Base-by-base conservation (phyloP, 768 basidiomycete species). In the Peribolospora kevripleyi region DNA sequence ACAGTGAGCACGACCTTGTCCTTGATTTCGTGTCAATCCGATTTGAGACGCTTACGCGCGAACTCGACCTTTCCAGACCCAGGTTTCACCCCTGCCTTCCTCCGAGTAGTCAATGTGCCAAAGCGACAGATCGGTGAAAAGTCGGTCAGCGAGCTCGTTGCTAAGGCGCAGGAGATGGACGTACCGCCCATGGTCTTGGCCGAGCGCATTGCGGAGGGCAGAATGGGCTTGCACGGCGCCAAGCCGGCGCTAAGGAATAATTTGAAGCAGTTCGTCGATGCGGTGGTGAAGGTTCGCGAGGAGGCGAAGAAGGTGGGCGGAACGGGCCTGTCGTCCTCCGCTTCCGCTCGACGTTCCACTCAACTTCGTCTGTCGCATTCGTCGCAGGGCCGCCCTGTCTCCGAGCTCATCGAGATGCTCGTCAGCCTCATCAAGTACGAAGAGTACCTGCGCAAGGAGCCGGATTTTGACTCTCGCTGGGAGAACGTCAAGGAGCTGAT, bases 401-500 rank as follows among this genome's bases (percentile, higher is more conserved):
- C 76, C 0, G 74, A 77, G 38, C 69, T 88, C 46, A 76, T 88
- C 59, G 71, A 71, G 5, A 66, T 69, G 6, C 67, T 84, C 0
- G 59, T 82, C 3, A 71, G 76, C 5, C 63, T 76, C 51, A 73
- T 79, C 39, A 69, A 73, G 6, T 88, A 85, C 63, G 71, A 79
- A 61, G 74, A 73, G 8, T 73, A 85, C 62, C 69, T 88, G 46
- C 75, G 73, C 63, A 77, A 76, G 61, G 71, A 65, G 40, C 53
- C 72, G n/a, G 84, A 87, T 56, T 79, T 74, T 70, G 78, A 81
- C 46, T 75, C 73, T 45, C 70, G 83, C 45, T 81, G 81, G 82
- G 82, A 86, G 67, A 91, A 91, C 65, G 77, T 88, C 1, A 73
- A 81, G 60, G 85, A 88, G 67, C 70, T 91, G 59, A 78, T 59